Percentiles rank a stretch among this genome's conserved stretches.
These are phyloP conservation scores for Lactifluus rugatus DNA, from an alignment of 768 basidiomycete species.

Conservation along the genomic window DNA sequence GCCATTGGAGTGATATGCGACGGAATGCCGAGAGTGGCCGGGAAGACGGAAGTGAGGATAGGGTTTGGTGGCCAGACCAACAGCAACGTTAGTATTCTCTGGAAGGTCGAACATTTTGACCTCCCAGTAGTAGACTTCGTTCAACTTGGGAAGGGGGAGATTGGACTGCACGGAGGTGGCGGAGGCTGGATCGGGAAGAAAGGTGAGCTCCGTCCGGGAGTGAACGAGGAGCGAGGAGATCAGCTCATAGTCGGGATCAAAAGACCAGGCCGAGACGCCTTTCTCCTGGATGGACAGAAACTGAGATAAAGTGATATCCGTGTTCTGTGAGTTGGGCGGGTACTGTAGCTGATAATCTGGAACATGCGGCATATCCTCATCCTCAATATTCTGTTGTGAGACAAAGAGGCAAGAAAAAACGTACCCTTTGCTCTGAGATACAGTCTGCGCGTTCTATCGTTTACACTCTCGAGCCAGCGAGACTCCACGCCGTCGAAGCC, in stretches of 20 bases:
- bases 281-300: slow-evolving; percentile 99
- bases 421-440: slow-evolving; percentile 86
- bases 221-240: slow-evolving; percentile 89
- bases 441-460: slow-evolving; percentile 52
- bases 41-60: slow-evolving; percentile 92
- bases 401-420: slow-evolving; percentile 20
- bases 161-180: slow-evolving; percentile 95
- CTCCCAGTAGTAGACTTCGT: slow-evolving; percentile 99
- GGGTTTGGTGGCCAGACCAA: slow-evolving; percentile 94
- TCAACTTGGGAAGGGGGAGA: slow-evolving; percentile 90
- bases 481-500: slow-evolving; percentile 88
- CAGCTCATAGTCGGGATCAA: slow-evolving; percentile 97
- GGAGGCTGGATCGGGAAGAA: slow-evolving; percentile 91
- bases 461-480: slow-evolving; percentile 83
- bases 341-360: slow-evolving; percentile 78
- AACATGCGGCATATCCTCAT: slow-evolving; percentile 5
- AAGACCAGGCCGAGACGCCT: slow-evolving; percentile 98
- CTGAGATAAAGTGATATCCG: slow-evolving; percentile 96
- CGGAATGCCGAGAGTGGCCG: slow-evolving; percentile 75
- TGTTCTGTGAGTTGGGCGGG: slow-evolving; percentile 91
- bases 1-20: slow-evolving; percentile 93
- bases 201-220: slow-evolving; percentile 93
- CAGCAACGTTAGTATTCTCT: slow-evolving; percentile 72
- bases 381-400: background rate
- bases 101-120: slow-evolving; percentile 99